Evolutionary conservation across 805 yeast genomes (phyloP), one percentile per base, ranked within the genome.

Genomic region (Metschnikowia picachoensis): DNA sequence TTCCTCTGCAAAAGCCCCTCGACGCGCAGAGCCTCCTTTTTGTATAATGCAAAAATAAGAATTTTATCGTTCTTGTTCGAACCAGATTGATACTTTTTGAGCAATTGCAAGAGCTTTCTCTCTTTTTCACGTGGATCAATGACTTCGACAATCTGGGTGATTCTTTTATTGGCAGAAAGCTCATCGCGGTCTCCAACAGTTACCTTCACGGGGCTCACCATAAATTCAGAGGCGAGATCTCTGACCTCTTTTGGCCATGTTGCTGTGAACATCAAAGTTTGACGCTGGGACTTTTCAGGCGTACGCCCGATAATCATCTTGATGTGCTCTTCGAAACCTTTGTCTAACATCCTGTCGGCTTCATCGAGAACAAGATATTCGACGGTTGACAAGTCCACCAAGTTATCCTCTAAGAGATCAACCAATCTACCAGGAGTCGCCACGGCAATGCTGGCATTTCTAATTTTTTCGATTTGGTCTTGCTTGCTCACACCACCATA

Each of bases 221-320:
- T 87, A 68, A 85, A 94, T 7, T 85, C 78, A 15, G 82, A 62
- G 8, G 99, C 99, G 52, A 94, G 76, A 53, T 89, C 95, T 62
- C 98, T 83, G 31, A 94, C 98, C 70, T 92, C 96, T 59, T 87
- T 87, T n/a, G 99, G 99, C 99, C 99, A 94, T 1, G 99, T 94
- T n/a, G 99, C 99, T 9, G 99, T 92, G 70, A 94, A 94, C 98
- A 94, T 94, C 53, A 94, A 76, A 0, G 99, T 94, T 68, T 92
- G 98, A 71, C 98, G 77, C 28, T 76, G 59, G 10, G 44, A 34
- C 25, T 66, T 63, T 20, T 54, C 41, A 20, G 78, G 72, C 13
- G 88, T 76, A 47, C 74, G 71, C 38, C 84, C 78, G 62, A 94
- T 81, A 54, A 94, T 89, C 52, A 77, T 74, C 64, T 87, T 89